These are phyloP conservation scores for Phytophthora ohioensis DNA, from an alignment of 352 stramenopile species.

Conservation along the genomic window DNA sequence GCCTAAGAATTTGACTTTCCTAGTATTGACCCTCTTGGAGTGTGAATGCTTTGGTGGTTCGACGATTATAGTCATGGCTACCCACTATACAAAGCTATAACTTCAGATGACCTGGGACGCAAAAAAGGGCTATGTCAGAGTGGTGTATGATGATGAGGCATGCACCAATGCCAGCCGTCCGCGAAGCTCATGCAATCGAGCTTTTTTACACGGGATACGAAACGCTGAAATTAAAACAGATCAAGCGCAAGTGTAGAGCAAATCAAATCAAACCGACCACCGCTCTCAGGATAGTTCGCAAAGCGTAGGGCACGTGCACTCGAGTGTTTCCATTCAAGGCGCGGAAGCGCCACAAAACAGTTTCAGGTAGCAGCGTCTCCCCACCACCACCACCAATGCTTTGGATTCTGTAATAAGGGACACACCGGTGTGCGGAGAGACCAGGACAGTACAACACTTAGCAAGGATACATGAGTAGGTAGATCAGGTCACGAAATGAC, in stretches of 20 bases:
- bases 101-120: neutral
- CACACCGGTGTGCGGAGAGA: no score
- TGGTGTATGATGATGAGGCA: no score
- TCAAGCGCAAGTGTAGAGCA: constrained; percentile 13
- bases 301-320: neutral
- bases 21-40: constrained; percentile 6
- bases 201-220: neutral
- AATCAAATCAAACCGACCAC: constrained; percentile 2
- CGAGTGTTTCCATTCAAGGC: neutral
- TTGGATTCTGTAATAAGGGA: no score
- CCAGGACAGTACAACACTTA: no score
- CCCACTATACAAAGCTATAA: constrained; percentile 5
- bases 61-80: constrained; percentile 4
- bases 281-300: neutral
- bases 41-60: constrained; percentile 19
- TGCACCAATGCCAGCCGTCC: no score
- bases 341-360: no score
- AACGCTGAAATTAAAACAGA: constrained; percentile 8
- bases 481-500: no score
- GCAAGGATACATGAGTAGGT: no score
- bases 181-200: neutral
- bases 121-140: no score
- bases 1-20: constrained; percentile 16
- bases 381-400: no score
- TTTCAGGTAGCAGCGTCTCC: no score